Percentiles rank a stretch among this genome's conserved stretches.
Conservation (phyloP, 2,329 filamentous ascomycete species). For the Scortechinia acanthostroma region DNA sequence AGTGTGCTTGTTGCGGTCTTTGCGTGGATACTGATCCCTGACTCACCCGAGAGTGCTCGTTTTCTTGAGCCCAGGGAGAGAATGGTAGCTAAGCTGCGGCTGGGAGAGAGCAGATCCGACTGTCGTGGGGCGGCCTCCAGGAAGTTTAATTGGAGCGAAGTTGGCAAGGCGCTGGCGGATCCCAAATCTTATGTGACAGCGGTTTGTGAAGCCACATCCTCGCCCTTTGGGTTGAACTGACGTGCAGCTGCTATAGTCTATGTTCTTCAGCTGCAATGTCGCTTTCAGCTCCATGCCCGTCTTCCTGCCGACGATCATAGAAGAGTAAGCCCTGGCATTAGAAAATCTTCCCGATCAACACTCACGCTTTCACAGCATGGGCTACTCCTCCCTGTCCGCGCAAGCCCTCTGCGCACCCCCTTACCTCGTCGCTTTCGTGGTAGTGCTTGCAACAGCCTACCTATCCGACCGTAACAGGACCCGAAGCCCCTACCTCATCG, state of each 20-base stretch:
- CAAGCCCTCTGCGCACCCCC: constrained; percentile 79
- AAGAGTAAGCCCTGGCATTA: constrained; percentile 24
- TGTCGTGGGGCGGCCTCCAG: constrained; percentile 5
- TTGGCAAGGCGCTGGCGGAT: constrained; percentile 6
- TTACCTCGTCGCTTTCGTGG: constrained; percentile 68
- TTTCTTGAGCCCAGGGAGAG: constrained; percentile 59
- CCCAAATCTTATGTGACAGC: constrained; percentile 9
- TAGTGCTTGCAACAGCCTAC: constrained; percentile 67
- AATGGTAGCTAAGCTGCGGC: constrained; percentile 64
- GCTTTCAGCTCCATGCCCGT: constrained; percentile 82
- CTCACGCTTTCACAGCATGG: constrained; percentile 44
- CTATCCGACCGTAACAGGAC: constrained; percentile 60
- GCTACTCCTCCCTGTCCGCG: constrained; percentile 56
- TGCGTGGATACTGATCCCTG: constrained; percentile 71
- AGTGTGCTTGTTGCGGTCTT: constrained; percentile 68
- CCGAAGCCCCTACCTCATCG: constrained; percentile 60
- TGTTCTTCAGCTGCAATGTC: constrained; percentile 84
- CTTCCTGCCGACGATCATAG: constrained; percentile 76
- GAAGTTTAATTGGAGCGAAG: constrained; percentile 14
- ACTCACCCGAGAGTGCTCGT: constrained; percentile 59
- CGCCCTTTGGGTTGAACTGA: constrained; percentile 32
- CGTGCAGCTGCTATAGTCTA: constrained; percentile 70
- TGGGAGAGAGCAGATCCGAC: constrained; percentile 40
- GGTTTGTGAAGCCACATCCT: constrained; percentile 5
- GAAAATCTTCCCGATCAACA: not conserved